Evolutionary conservation across 805 yeast genomes (phyloP).

Genomic region (Starmera amethionina): DNA sequence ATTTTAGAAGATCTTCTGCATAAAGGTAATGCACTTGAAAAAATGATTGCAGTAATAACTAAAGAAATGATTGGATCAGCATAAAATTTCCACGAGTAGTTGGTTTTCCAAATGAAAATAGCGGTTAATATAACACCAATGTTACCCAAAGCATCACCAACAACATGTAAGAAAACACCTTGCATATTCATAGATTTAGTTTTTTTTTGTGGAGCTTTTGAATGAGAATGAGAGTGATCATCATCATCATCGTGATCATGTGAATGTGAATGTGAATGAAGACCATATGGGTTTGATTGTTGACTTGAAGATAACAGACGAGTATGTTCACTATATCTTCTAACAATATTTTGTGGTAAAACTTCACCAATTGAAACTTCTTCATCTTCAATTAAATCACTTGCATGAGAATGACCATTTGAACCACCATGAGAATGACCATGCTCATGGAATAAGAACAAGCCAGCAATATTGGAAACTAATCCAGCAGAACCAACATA

Average conservation of each 20-base stretch:
- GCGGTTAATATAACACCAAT: slow-evolving; percentile 90
- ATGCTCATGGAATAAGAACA: slow-evolving; percentile 82
- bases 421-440: slow-evolving; percentile 43
- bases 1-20: slow-evolving; percentile 83
- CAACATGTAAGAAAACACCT: slow-evolving; percentile 90
- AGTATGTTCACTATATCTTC: slow-evolving; percentile 17
- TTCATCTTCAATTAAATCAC: slow-evolving; percentile 16
- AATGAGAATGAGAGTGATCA: slow-evolving; percentile 4
- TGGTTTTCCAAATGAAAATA: slow-evolving; percentile 86
- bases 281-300: slow-evolving; percentile 4
- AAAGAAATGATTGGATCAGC: slow-evolving; percentile 83
- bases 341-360: slow-evolving; percentile 39
- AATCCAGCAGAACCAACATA: slow-evolving; percentile 80
- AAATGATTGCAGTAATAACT: slow-evolving; percentile 78
- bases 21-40: slow-evolving; percentile 84
- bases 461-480: slow-evolving; percentile 71
- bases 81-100: slow-evolving; percentile 78
- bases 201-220: slow-evolving; percentile 9
- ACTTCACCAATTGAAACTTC: slow-evolving; percentile 20
- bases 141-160: slow-evolving; percentile 95
- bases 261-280: slow-evolving; percentile 9
- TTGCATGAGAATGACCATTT: slow-evolving; percentile 28
- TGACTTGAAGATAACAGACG: slow-evolving; percentile 3
- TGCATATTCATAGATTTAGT: slow-evolving; percentile 85
- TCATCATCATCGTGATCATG: slow-evolving; percentile 8